These are phyloP conservation scores for Candida michaelii DNA, from an alignment of 805 yeast genomes.

Conservation along the genomic window DNA sequence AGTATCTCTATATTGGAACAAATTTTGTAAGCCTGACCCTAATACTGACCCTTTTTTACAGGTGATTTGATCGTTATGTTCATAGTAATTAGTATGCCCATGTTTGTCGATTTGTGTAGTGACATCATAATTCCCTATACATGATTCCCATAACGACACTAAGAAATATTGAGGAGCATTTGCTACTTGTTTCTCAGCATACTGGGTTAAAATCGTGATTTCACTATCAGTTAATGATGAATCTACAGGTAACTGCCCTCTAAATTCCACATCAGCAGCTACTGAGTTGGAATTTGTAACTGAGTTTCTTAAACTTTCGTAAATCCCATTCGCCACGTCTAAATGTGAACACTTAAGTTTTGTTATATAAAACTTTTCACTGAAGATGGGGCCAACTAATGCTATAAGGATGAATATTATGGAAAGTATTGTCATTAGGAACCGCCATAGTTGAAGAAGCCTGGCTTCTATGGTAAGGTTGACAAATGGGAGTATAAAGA, in stretches of 20 bases:
- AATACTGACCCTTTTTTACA: slow-evolving; percentile 16
- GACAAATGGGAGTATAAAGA: slow-evolving; percentile 17
- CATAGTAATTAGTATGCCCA: slow-evolving; percentile 15
- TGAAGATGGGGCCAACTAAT: slow-evolving; percentile 27
- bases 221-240: slow-evolving; percentile 49
- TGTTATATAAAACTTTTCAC: slow-evolving; percentile 25
- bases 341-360: slow-evolving; percentile 50
- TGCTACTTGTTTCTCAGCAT: slow-evolving; percentile 46
- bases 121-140: slow-evolving; percentile 41
- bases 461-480: slow-evolving; percentile 27
- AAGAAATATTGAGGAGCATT: slow-evolving; percentile 49
- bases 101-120: slow-evolving; percentile 15
- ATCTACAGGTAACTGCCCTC: slow-evolving; percentile 24
- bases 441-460: slow-evolving; percentile 25
- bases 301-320: slow-evolving; percentile 39
- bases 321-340: slow-evolving; percentile 55
- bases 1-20: slow-evolving; percentile 47
- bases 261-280: slow-evolving; percentile 11
- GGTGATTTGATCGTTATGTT: slow-evolving; percentile 22
- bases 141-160: slow-evolving; percentile 44
- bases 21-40: slow-evolving; percentile 16
- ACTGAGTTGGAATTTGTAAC: slow-evolving; percentile 21
- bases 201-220: slow-evolving; percentile 43
- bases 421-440: slow-evolving; percentile 19
- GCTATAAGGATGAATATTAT: slow-evolving; percentile 20